Percentiles rank a stretch among this genome's conserved stretches.
Conservation (phyloP, 2,329 filamentous ascomycete species). For the Microascus cirrosus region DNA sequence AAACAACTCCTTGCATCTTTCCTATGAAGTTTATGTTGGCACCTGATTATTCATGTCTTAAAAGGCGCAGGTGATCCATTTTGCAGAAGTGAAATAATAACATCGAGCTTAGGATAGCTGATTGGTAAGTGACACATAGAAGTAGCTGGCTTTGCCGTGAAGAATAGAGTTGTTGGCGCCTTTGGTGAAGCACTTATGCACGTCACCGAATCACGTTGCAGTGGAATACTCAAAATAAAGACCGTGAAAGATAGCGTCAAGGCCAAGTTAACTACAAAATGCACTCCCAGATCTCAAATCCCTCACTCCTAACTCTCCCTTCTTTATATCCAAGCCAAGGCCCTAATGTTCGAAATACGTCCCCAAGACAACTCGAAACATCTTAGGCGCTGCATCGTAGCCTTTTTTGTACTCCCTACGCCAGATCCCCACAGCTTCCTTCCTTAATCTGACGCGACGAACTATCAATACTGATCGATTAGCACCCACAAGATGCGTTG, state of each 20-base stretch:
- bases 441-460: not conserved
- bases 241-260: not conserved
- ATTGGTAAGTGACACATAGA: too few species aligned
- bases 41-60: too few species aligned
- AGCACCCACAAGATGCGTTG: not conserved
- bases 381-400: not conserved
- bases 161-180: too few species aligned
- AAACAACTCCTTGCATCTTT: too few species aligned
- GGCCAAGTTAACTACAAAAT: not conserved
- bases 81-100: too few species aligned
- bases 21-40: too few species aligned
- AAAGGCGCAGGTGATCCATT: too few species aligned
- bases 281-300: not conserved
- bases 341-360: not conserved
- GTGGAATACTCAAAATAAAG: not conserved
- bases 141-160: too few species aligned
- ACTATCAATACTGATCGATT: not conserved
- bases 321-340: not conserved
- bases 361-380: not conserved
- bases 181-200: too few species aligned
- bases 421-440: not conserved
- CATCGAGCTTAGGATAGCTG: too few species aligned
- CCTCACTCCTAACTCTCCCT: not conserved
- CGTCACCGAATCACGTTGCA: not conserved
- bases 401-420: not conserved